These are phyloP conservation scores for Xerocomus amazonicus DNA, from an alignment of 1,284 basidiomycete genomes.

Conservation along the genomic window DNA sequence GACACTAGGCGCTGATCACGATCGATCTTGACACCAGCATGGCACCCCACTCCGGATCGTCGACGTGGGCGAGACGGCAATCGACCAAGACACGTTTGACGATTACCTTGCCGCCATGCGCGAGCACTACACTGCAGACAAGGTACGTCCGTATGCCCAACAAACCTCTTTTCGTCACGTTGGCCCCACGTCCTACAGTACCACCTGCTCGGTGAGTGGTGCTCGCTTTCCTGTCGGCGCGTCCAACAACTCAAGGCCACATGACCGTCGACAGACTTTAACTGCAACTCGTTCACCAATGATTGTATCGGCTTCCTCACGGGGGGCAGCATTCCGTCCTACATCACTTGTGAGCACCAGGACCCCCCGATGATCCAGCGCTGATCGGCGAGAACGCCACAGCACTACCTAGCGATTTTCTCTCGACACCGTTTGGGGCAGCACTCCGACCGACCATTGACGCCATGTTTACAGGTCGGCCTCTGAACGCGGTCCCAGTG, in stretches of 20 bases:
- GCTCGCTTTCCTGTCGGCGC: too few relatives aligned
- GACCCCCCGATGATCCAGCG: background rate
- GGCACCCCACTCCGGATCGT: slow-evolving; percentile 73
- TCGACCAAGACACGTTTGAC: slow-evolving; percentile 81
- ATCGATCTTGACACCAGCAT: slow-evolving; percentile 45
- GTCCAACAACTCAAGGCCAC: too few relatives aligned
- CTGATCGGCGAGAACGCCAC: background rate
- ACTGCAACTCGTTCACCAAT: slow-evolving; percentile 90
- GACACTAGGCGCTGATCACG: background rate
- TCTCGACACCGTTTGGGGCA: slow-evolving; percentile 88
- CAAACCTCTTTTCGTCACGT: background rate
- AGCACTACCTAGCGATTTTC: slow-evolving; percentile 87
- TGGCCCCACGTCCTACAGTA: slow-evolving; percentile 48
- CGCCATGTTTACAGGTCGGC: slow-evolving; percentile 69
- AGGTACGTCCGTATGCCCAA: slow-evolving; percentile 44
- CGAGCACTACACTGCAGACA: slow-evolving; percentile 81
- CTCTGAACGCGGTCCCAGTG: slow-evolving; percentile 38
- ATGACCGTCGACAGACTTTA: slow-evolving; percentile 55
- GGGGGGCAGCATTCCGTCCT: slow-evolving; percentile 71
- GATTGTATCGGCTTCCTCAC: slow-evolving; percentile 84
- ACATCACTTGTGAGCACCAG: slow-evolving; percentile 60
- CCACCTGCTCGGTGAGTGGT: slow-evolving; percentile 71
- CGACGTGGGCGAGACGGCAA: slow-evolving; percentile 77
- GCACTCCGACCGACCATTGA: slow-evolving; percentile 86
- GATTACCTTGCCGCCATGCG: slow-evolving; percentile 77